Evolutionary conservation across 352 stramenopile genomes (phyloP), one percentile per base, ranked within the genome.

Genomic region (Globisporangium splendens): DNA sequence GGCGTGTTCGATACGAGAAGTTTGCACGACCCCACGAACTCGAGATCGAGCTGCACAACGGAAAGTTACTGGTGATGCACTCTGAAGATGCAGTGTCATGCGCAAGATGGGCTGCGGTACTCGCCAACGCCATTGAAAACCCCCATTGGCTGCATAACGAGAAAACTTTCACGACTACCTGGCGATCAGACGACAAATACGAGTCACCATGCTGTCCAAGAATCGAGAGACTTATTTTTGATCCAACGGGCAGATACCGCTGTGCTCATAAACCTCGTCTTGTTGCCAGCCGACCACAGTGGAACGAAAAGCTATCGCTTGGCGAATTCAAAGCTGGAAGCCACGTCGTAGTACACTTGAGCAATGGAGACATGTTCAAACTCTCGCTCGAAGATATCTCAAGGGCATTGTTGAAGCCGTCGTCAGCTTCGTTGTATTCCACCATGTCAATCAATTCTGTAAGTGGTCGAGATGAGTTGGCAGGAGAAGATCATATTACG

Each of bases 71-170:
- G 10, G 61, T 51, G 14, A 52, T 77, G 14, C 70, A 76, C 31
- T 60, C 61, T 0, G 54, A 64, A 4, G 68, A 76, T 8, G 70
- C 70, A 8, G 46, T 79, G 8, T 65, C 66, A 28, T 79, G 70
- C 47, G 55, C 68, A 1, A 69, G 72, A 33, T 79, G 70, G 70
- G 70, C 68, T 8, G 73, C 70, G 0, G 61, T 79, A 35, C 54
- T 79, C 11, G 66, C 68, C 15, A 60, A 66, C 10, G 70, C 70
- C 15, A 76, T 79, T 20, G 70, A 79, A 31, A 72, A 67, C 24
- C 70, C 70, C n/a, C 55, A 69, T 14, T 79, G 70, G 70, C 61
- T 79, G 13, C 68, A 79, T 50, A 51, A 61, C 8, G 65, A 76
- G 42, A 46, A 51, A 13, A 62, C 51, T 8, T 70, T 62, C 38